A percentile compares a stretch with the other conserved stretches of the same genome.
Conservation (phyloP, 495 filamentous ascomycete species). For the Trichocladium antarcticum region DNA sequence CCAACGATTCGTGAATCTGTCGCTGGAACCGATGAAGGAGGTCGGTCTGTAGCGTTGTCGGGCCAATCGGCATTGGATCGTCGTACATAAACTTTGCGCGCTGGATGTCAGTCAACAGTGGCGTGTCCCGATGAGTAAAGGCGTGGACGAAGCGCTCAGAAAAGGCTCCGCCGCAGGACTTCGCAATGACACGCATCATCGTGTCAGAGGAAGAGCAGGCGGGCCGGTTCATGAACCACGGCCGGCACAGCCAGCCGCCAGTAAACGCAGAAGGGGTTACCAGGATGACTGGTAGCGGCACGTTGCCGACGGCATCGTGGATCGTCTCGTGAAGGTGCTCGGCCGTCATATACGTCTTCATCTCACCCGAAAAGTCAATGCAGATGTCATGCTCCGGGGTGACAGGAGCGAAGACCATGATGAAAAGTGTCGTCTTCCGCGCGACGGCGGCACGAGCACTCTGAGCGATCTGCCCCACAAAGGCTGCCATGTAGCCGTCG, state of each 20-base stretch:
- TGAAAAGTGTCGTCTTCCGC: conserved; percentile 13
- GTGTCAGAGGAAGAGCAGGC: neutral
- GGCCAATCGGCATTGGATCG: conserved; percentile 18
- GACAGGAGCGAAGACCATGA: conserved; percentile 27
- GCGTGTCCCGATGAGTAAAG: conserved; percentile 15
- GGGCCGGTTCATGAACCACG: conserved; percentile 6
- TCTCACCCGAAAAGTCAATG: conserved; percentile 12
- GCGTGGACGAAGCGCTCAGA: conserved; percentile 12
- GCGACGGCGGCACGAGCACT: conserved; percentile 13
- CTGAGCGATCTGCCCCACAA: conserved; percentile 12
- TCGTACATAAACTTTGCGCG: conserved; percentile 13
- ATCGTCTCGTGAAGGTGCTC: conserved; percentile 11
- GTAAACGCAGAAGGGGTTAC: conserved; percentile 20
- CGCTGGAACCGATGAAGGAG: conserved; percentile 15
- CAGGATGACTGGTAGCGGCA: conserved; percentile 8
- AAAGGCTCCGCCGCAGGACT: conserved; percentile 19
- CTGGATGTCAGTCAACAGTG: conserved; percentile 17
- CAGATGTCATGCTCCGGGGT: conserved; percentile 30
- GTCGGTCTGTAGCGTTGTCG: conserved; percentile 10
- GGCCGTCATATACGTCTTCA: conserved; percentile 6
- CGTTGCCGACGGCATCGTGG: conserved; percentile 14
- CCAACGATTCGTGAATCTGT: conserved; percentile 15
- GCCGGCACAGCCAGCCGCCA: conserved; percentile 21
- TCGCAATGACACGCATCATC: conserved; percentile 8
- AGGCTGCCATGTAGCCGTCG: conserved; percentile 7